phyloP scores from a whole-genome alignment of 2,329 filamentous ascomycete genomes.

The Lasiodiplodia theobromae region DNA sequence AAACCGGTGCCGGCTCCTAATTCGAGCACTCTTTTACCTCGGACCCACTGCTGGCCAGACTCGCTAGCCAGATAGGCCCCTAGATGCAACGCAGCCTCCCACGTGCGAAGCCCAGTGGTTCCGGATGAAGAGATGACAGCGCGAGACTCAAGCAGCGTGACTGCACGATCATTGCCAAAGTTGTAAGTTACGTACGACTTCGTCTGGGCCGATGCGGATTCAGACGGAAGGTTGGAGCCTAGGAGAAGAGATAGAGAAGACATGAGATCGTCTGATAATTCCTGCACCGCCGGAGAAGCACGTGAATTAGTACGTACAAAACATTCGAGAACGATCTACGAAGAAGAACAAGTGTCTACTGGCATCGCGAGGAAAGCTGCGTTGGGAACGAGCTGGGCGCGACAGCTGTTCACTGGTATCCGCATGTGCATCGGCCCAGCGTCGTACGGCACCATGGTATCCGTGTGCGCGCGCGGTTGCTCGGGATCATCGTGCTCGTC shows the following conservation, averaged over 20 bases:
- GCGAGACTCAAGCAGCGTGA: slow-evolving; percentile 74
- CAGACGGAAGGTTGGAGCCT: slow-evolving; percentile 67
- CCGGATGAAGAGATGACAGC: slow-evolving; percentile 73
- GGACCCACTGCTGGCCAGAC: slow-evolving; percentile 56
- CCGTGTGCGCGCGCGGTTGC: neutral
- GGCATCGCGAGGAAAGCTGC: slow-evolving; percentile 12
- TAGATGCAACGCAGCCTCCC: slow-evolving; percentile 80
- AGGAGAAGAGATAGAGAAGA: slow-evolving; percentile 70
- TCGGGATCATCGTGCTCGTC: neutral
- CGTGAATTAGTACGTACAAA: slow-evolving; percentile 31
- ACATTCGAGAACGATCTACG: neutral
- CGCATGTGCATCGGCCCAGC: neutral
- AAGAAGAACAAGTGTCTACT: slow-evolving; percentile 9
- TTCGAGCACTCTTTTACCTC: slow-evolving; percentile 69
- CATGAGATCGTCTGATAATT: slow-evolving; percentile 83
- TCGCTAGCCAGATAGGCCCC: slow-evolving; percentile 67
- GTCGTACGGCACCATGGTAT: slow-evolving; percentile 4
- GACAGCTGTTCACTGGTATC: neutral
- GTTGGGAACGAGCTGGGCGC: neutral
- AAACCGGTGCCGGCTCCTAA: slow-evolving; percentile 80
- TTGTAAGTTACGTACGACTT: slow-evolving; percentile 79
- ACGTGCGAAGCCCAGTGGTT: slow-evolving; percentile 79
- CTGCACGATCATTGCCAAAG: slow-evolving; percentile 46
- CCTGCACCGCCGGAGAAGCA: slow-evolving; percentile 61
- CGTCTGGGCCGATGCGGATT: slow-evolving; percentile 71